phyloP scores from a whole-genome alignment of 352 stramenopile genomes.

The Phytopythium montanum region DNA sequence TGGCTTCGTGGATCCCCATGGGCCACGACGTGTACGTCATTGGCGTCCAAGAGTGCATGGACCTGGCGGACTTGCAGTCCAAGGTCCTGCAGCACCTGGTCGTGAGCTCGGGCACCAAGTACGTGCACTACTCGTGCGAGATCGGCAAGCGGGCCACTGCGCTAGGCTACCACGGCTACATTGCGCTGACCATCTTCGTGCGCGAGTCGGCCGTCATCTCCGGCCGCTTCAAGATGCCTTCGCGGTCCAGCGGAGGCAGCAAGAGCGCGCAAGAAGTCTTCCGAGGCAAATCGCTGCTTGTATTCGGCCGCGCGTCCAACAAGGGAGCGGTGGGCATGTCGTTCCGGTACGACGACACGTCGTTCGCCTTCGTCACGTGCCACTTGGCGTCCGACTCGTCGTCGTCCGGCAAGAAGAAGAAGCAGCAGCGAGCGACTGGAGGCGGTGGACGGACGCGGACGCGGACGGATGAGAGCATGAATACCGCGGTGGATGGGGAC shows the following conservation, averaged over 20 bases:
- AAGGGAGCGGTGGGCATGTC: slow-evolving; percentile 89
- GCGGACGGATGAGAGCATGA: slow-evolving; percentile 6
- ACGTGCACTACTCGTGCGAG: slow-evolving; percentile 71
- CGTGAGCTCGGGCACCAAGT: slow-evolving; percentile 47
- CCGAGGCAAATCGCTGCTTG: slow-evolving; percentile 69
- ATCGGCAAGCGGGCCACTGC: slow-evolving; percentile 79
- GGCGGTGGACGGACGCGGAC: slow-evolving; percentile 1
- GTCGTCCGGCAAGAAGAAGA: slow-evolving; percentile 41
- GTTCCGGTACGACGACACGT: slow-evolving; percentile 86
- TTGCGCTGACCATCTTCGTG: slow-evolving; percentile 84
- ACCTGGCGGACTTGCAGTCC: slow-evolving; percentile 62
- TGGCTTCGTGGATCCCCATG: slow-evolving; percentile 78
- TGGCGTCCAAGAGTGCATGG: slow-evolving; percentile 90
- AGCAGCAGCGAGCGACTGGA: background rate
- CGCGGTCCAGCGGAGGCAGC: slow-evolving; percentile 34
- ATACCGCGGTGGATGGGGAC: background rate
- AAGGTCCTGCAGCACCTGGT: slow-evolving; percentile 67
- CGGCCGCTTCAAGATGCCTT: slow-evolving; percentile 67
- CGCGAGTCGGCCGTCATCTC: slow-evolving; percentile 52
- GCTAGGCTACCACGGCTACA: slow-evolving; percentile 85
- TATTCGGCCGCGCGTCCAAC: slow-evolving; percentile 82
- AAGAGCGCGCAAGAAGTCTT: slow-evolving; percentile 73
- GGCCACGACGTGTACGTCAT: slow-evolving; percentile 89
- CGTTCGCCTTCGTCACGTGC: slow-evolving; percentile 85
- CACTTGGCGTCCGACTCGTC: slow-evolving; percentile 86